Evolutionary conservation across 1,284 basidiomycete species (phyloP), one percentile per base, ranked within the genome.

Genomic region (Rhodotorula sp.): DNA sequence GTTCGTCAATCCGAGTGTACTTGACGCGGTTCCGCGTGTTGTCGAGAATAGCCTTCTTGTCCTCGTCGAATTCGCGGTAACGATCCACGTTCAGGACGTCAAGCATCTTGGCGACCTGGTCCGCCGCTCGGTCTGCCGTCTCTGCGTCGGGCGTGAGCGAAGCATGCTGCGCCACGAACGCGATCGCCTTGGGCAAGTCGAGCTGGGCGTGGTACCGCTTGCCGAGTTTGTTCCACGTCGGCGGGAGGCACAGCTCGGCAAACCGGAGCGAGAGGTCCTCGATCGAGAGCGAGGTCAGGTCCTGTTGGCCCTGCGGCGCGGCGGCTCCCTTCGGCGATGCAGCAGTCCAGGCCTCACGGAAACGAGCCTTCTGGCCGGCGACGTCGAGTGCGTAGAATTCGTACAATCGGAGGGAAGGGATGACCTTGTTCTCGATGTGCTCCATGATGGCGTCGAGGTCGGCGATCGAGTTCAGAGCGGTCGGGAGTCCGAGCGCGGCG

Each of bases 321-420:
- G 60, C 18, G 5, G 86, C 87, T 83, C 53, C 37, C 53, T 62
- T 49, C 12, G 62, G 29, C 18, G 30, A 24, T 8, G 60, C 24
- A 4, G 86, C 87, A 62, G 91, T 82, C 83, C 72, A 84, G 45
- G 78, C 78, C 0, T 72, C 69, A 14, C 75, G 75, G 60, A 83
- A 82, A 17, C 72, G 76, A 20, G 76, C 74, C 60, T 79, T 81
- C 17, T 81, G 79, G 0, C 77, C 80, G 55, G 83, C 82, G 10
- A 87, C 84, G 78, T 96, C 88, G 59, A 97, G 83, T 30, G 93
- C 89, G 79, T 97, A 97, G 82, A 89, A 97, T 77, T 96, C 89
- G 91, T 93, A 97, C 33, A 96, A 81, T 54, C 90, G 85, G 51
- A 89, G 86, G 6, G 82, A 82, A 65, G 89, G 78, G 46, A 79